A percentile compares a stretch with the other conserved stretches of the same genome.
Evolutionary conservation across 78 protist genomes (phyloP).

Genomic region (Emiliania huxleyi): DNA sequence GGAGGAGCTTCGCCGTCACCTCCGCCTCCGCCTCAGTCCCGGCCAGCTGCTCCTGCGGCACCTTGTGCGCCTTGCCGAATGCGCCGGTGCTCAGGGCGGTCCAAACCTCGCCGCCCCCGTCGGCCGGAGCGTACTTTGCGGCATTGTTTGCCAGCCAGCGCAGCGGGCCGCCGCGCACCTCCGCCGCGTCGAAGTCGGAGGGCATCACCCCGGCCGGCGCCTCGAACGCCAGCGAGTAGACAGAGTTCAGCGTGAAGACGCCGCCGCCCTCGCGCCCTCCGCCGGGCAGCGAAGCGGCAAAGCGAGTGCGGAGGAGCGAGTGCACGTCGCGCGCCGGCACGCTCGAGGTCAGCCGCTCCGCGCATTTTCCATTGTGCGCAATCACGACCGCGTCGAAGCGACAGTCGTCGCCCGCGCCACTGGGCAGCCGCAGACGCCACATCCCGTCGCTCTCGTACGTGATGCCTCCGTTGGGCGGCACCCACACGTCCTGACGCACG

Average conservation of each 20-base stretch:
- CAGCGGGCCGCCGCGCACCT: background rate
- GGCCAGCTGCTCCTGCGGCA: background rate
- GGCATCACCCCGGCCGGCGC: background rate
- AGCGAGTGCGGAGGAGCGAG: background rate
- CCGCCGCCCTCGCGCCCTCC: too few relatives aligned
- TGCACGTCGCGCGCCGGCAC: background rate
- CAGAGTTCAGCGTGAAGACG: background rate
- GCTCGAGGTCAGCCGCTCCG: background rate
- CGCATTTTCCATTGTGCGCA: conserved; percentile 18
- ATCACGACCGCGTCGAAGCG: background rate
- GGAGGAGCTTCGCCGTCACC: background rate
- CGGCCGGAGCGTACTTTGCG: background rate
- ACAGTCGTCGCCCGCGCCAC: background rate
- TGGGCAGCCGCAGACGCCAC: background rate
- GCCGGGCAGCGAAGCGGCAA: background rate
- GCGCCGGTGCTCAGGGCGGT: background rate
- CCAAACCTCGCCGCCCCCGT: background rate
- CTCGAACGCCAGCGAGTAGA: background rate
- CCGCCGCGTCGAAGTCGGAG: background rate
- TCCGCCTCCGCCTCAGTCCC: background rate
- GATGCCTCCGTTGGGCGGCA: background rate
- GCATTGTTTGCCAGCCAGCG: background rate
- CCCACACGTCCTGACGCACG: background rate
- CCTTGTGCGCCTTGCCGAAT: background rate
- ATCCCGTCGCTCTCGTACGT: background rate